Conservation (phyloP, 2,329 filamentous ascomycete species). For the Chaetoscypha palmicola region DNA sequence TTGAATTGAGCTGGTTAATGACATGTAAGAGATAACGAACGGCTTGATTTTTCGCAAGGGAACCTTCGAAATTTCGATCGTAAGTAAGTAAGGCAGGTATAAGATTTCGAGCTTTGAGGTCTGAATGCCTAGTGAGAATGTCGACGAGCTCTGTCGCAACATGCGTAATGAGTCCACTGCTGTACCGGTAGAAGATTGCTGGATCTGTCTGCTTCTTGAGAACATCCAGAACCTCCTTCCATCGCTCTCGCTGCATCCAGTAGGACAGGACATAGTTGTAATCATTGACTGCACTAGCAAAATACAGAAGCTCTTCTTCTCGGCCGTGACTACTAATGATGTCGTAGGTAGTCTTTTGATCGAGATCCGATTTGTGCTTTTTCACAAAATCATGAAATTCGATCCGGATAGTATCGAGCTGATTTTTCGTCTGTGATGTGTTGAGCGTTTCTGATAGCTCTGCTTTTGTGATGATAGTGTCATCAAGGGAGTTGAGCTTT, state of each 20-base stretch:
- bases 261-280: constrained; percentile 94
- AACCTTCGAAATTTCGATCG: constrained; percentile 66
- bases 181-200: constrained; percentile 93
- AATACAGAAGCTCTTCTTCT: constrained; percentile 87
- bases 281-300: constrained; percentile 81
- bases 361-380: constrained; percentile 79
- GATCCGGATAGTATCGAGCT: constrained; percentile 61
- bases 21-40: constrained; percentile 89
- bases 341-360: constrained; percentile 88
- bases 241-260: constrained; percentile 93
- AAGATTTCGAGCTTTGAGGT: constrained; percentile 76
- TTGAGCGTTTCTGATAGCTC: constrained; percentile 69
- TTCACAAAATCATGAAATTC: constrained; percentile 87
- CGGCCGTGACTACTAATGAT: constrained; percentile 92
- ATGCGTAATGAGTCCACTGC: constrained; percentile 92
- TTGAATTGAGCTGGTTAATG: constrained; percentile 76
- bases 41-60: constrained; percentile 76
- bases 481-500: constrained; percentile 88
- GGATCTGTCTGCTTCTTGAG: constrained; percentile 89
- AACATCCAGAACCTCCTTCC: constrained; percentile 78
- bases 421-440: constrained; percentile 61
- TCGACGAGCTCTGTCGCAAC: constrained; percentile 82
- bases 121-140: constrained; percentile 84
- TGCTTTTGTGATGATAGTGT: constrained; percentile 83
- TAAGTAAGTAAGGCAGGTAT: constrained; percentile 94